phyloP scores from a whole-genome alignment of 1,139 yeast species.

The Lodderomyces jiufengensis region DNA sequence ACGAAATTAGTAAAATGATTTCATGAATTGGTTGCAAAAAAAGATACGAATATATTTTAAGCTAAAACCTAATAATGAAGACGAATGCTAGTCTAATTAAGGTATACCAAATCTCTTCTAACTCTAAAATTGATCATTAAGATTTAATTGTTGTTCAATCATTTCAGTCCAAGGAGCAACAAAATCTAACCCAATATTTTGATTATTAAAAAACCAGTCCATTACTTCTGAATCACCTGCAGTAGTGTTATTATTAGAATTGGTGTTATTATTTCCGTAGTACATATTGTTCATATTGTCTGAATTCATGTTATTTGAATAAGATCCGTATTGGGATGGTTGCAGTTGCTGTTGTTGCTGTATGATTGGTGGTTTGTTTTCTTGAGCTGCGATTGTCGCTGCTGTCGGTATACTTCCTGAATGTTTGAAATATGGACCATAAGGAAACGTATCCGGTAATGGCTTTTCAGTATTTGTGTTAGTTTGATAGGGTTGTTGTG shows the following conservation, averaged over 20 bases:
- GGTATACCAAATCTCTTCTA: neutral
- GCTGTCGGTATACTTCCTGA: constrained; percentile 3
- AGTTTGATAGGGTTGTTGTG: neutral
- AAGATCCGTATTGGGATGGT: neutral
- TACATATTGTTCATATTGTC: neutral
- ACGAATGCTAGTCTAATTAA: neutral
- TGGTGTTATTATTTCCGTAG: neutral
- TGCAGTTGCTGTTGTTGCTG: neutral
- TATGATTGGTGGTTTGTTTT: neutral
- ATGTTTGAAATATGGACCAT: constrained; percentile 7
- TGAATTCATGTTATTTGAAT: neutral
- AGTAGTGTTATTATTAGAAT: constrained; percentile 8
- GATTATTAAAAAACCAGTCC: constrained; percentile 70
- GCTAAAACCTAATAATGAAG: too few relatives aligned
- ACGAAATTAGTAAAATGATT: too few relatives aligned
- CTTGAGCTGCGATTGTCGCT: constrained; percentile 3
- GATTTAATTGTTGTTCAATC: constrained; percentile 59
- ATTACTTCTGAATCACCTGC: constrained; percentile 55
- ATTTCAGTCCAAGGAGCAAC: constrained; percentile 89
- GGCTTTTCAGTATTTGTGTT: neutral
- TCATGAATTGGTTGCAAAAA: too few relatives aligned
- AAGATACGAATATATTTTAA: too few relatives aligned
- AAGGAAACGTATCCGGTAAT: constrained; percentile 9
- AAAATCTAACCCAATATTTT: constrained; percentile 71
- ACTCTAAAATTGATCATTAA: constrained; percentile 30